Percentiles rank a stretch among this genome's conserved stretches.
These are phyloP conservation scores for Phialocephala sp. DNA, from an alignment of 2,329 filamentous ascomycete species.

Conservation along the genomic window DNA sequence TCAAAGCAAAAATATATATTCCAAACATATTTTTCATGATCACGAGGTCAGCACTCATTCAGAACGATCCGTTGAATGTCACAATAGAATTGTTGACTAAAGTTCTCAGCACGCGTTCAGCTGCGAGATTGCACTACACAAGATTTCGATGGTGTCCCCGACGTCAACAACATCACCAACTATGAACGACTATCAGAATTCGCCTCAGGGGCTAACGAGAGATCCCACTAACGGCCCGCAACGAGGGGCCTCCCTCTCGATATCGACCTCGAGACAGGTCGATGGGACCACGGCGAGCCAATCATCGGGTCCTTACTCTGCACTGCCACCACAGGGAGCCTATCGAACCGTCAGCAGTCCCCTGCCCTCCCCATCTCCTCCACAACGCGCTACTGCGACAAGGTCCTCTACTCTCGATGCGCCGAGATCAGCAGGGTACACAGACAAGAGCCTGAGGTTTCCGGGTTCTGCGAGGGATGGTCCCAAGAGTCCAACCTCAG, in stretches of 20 bases:
- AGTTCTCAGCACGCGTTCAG: not conserved
- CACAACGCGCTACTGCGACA: constrained; percentile 1
- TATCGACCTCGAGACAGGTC: constrained; percentile 21
- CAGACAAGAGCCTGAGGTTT: not conserved
- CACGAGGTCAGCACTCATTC: constrained; percentile 13
- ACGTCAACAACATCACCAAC: not conserved
- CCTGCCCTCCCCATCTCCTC: constrained; percentile 12
- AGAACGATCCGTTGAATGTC: not conserved
- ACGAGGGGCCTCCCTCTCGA: constrained; percentile 17
- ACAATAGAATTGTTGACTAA: constrained; percentile 6
- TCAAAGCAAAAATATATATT: not conserved
- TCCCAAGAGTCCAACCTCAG: constrained; percentile 1
- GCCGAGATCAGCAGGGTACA: constrained; percentile 14
- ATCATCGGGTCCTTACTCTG: constrained; percentile 11
- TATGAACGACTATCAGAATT: constrained; percentile 17
- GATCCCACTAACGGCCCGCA: constrained; percentile 15
- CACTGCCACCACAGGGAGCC: constrained; percentile 22
- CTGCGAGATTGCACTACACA: not conserved
- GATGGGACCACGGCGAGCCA: constrained; percentile 10
- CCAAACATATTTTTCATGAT: constrained; percentile 8
- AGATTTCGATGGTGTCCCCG: not conserved
- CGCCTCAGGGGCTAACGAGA: constrained; percentile 5
- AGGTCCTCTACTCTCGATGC: constrained; percentile 9
- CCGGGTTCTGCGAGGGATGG: not conserved
- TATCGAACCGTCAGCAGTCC: constrained; percentile 17